These are phyloP conservation scores for Chlorophyllum brunneum DNA, from an alignment of 768 basidiomycete genomes.

Conservation along the genomic window DNA sequence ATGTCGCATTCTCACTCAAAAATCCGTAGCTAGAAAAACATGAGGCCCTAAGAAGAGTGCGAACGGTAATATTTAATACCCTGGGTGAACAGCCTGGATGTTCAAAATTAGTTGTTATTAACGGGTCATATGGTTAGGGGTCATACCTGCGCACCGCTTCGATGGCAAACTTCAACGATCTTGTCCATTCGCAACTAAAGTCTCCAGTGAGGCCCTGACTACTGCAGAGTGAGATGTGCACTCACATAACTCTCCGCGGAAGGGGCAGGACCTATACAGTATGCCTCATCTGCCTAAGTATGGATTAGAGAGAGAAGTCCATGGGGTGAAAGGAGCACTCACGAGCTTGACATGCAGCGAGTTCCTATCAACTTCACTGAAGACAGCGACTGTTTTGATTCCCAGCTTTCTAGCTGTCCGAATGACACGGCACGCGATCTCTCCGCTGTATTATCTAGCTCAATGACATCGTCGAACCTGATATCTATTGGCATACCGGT, in stretches of 20 bases:
- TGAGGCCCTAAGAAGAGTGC: slow-evolving; percentile 5
- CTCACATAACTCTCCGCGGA: slow-evolving; percentile 87
- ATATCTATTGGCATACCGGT: slow-evolving; percentile 48
- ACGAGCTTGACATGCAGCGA: slow-evolving; percentile 83
- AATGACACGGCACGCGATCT: slow-evolving; percentile 95
- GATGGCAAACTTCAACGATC: slow-evolving; percentile 79
- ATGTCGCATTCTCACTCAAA: slow-evolving; percentile 85
- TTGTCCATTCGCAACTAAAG: slow-evolving; percentile 78
- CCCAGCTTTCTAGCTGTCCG: slow-evolving; percentile 85
- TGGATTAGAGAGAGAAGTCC: background rate
- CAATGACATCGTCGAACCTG: background rate
- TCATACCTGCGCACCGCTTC: slow-evolving; percentile 79
- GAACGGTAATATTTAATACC: slow-evolving; percentile 40
- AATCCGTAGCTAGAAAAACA: slow-evolving; percentile 67
- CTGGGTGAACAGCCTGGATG: slow-evolving; percentile 84
- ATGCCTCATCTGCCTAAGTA: slow-evolving; percentile 76
- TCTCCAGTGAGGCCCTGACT: background rate
- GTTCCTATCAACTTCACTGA: slow-evolving; percentile 80
- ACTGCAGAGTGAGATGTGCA: slow-evolving; percentile 14
- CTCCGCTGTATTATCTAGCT: slow-evolving; percentile 53
- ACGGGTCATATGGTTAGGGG: background rate
- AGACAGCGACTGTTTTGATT: slow-evolving; percentile 89
- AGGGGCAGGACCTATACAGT: slow-evolving; percentile 88
- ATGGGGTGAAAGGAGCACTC: slow-evolving; percentile 14
- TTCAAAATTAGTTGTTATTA: slow-evolving; percentile 1